Base-by-base conservation (phyloP, 371 early-diverging fungal species). In the Rhizopus sp. region DNA sequence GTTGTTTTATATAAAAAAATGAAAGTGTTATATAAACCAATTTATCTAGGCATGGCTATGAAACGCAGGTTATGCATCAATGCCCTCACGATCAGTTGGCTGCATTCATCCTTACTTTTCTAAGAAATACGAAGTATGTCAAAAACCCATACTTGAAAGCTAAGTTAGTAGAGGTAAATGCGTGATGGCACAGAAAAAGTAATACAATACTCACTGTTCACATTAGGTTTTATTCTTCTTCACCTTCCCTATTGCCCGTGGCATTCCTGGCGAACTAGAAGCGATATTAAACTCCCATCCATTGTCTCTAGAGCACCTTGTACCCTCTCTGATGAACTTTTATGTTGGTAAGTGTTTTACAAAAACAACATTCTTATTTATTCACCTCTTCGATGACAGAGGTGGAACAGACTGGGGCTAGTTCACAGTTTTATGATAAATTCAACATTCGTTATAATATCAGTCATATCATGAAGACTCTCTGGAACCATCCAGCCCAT, bases 381-480 rank as follows among this genome's bases (percentile, higher is more conserved):
- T 44, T 23, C 39, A 13, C 15, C 9, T 29, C 6, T 12, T 47
- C 34, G 4, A 9, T 54, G 1, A 31, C 57, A 71, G 96, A 97
- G 62, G 94, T 95, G 12, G 99, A 98, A 69, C 91, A 93, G 40
- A 96, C 97, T 0, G 99, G 98, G 9, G 80, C 88, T 7, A 85
- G 85, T 57, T 88, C 91, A 0, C 95, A 96, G 63, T 98, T 98
- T 69, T 98, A 96, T 64, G 99, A 98, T 73, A 98, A 98, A 73
- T 97, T 97, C 80, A 95, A 92, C 67, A 93, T 95, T 59, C 89
- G 99, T 33, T 97, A 97, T 80, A 89, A 97, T 57, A 95, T 97
- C 51, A 90, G 93, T n/a, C 92, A 94, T 64, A 87, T 96, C 9
- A 83, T 97, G 71, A 92, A 95, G 65, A 73, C 82, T 5, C 77